Evolutionary conservation across 1,284 basidiomycete genomes (phyloP), one percentile per base, ranked within the genome.

Genomic region (Pseudozyma thailandica): DNA sequence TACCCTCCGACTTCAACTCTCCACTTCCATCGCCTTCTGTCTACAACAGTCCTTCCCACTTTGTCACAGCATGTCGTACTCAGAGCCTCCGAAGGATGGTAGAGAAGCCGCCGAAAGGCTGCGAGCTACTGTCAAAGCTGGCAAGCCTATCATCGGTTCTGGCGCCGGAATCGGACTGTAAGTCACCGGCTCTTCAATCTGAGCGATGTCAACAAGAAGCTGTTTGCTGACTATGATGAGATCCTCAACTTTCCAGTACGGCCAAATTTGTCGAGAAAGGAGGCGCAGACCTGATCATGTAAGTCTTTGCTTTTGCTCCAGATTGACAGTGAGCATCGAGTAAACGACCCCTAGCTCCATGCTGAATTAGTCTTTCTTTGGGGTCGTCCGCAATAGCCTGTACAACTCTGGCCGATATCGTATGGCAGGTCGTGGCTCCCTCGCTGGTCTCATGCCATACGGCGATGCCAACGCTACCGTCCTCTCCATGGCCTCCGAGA

Each of bases 401-500:
- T 72, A 72, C 49, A 72, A 72, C 49, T 66, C 63, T 8, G 69
- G 69, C 12, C 42, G 69, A 6, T 72, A 66, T 42, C 62, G 69
- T 21, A 72, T 72, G 69, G 59, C 62, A 9, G 69, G 69, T 3
- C 21, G 69, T 25, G 69, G 69, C 18, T 66, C 63, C 9, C 25
- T 72, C 20, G 69, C 69, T 1, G 69, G 69, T 2, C 26, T 72
- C 18, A 72, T 72, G 69, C 69, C 69, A 21, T 72, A 72, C 31
- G 69, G 69, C 26, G 69, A 72, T 49, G 69, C 69, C 13, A 68
- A 72, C 18, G 63, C 63, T 16, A 68, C 68, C 27, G 69, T 72
- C 8, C 50, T 72, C 42, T 63, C 66, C 21, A 66, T 72, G 62
- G 69, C 69, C 7, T 30, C 52, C 31, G 69, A 72, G 18, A 59